phyloP scores from a whole-genome alignment of 2,329 filamentous ascomycete species.

The Neofusicoccum parvum region DNA sequence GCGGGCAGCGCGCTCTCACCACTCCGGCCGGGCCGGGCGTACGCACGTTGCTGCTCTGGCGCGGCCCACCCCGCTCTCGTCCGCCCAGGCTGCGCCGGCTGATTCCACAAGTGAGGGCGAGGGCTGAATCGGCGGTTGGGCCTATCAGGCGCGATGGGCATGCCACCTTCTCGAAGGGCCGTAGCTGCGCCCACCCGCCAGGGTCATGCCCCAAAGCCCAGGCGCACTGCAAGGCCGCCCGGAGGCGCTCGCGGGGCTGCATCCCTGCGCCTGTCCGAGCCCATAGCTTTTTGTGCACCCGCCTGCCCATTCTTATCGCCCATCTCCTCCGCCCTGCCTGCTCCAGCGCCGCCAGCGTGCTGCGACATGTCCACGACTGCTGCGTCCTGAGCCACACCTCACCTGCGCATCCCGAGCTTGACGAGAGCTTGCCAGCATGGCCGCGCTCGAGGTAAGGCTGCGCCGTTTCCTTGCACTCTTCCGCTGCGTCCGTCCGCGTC shows the following conservation, averaged over 20 bases:
- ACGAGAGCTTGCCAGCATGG: background rate
- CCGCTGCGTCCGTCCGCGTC: background rate
- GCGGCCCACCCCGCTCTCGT: background rate
- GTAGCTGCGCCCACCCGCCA: slow-evolving; percentile 3
- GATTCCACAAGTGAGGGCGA: slow-evolving; percentile 5
- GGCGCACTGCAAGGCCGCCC: slow-evolving; percentile 16
- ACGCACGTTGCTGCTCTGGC: background rate
- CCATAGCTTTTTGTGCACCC: slow-evolving; percentile 9
- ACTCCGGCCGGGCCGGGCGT: background rate
- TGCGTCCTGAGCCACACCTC: background rate
- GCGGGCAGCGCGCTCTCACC: too few relatives aligned
- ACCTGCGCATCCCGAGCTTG: background rate
- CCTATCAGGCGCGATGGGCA: slow-evolving; percentile 3
- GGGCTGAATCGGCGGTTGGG: slow-evolving; percentile 5
- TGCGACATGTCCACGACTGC: background rate
- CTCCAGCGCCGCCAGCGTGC: background rate
- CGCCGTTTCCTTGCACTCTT: background rate
- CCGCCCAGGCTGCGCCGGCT: background rate
- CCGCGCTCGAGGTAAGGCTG: slow-evolving; percentile 14
- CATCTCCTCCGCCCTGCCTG: background rate
- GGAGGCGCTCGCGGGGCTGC: slow-evolving; percentile 9
- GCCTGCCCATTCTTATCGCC: slow-evolving; percentile 17
- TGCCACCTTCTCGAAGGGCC: slow-evolving; percentile 15
- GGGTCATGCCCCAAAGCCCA: background rate
- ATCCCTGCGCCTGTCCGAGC: background rate